phyloP scores from a whole-genome alignment of 192 early-diverging fungal species.

The Phycomyces nitens region DNA sequence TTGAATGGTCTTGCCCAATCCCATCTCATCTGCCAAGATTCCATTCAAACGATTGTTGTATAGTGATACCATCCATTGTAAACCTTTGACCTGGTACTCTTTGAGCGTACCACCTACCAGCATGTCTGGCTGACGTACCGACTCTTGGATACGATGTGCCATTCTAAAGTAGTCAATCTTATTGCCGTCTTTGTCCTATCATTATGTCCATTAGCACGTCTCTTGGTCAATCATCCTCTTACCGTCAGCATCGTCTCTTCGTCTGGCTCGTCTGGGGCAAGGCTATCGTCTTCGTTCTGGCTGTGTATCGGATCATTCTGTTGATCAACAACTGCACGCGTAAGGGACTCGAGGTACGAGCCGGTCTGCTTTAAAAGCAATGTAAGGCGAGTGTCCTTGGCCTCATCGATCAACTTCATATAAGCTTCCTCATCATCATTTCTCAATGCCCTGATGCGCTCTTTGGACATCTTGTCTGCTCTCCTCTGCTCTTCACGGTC shows the following conservation, averaged over 20 bases:
- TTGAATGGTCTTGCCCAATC: constrained; percentile 86
- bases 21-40: constrained; percentile 97
- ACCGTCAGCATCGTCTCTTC: constrained; percentile 36
- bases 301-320: constrained; percentile 54
- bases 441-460: constrained; percentile 93
- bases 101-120: constrained; percentile 89
- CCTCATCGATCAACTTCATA: constrained; percentile 87
- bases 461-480: constrained; percentile 75
- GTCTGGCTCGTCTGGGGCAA: constrained; percentile 27
- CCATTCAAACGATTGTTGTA: constrained; percentile 99
- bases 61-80: constrained; percentile 99
- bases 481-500: constrained; percentile 94
- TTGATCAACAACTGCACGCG: constrained; percentile 82
- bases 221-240: constrained; percentile 1
- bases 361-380: constrained; percentile 89
- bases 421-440: constrained; percentile 98
- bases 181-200: constrained; percentile 38
- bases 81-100: constrained; percentile 95
- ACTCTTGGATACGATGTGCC: constrained; percentile 84
- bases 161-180: constrained; percentile 81
- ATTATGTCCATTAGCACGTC: not conserved
- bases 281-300: constrained; percentile 38
- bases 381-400: constrained; percentile 93
- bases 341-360: constrained; percentile 76
- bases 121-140: constrained; percentile 71